Conservation (phyloP, 352 stramenopile species). For the Phytophthora hibernalis region DNA sequence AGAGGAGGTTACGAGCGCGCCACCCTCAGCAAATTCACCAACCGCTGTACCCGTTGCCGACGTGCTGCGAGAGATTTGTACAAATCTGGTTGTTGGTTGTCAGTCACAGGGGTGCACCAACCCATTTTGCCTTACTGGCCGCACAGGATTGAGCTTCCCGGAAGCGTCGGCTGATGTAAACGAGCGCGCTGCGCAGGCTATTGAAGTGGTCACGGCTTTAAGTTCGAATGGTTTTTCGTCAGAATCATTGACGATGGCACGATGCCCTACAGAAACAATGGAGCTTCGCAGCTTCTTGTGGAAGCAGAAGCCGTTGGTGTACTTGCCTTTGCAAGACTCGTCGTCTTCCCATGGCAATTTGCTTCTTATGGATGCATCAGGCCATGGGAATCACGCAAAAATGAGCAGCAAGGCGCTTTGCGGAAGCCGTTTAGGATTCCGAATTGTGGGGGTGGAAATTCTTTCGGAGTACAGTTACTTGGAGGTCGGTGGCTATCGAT, state of each 20-base stretch:
- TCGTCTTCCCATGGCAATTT: conserved; percentile 7
- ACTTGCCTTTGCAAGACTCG: conserved; percentile 69
- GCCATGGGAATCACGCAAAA: conserved; percentile 49
- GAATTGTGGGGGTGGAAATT: neutral
- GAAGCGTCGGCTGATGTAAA: conserved; percentile 36
- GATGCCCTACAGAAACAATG: conserved; percentile 36
- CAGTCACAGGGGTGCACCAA: conserved; percentile 42
- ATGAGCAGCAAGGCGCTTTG: conserved; percentile 38
- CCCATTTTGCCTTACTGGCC: conserved; percentile 53
- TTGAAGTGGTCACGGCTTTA: conserved; percentile 55
- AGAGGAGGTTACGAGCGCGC: neutral
- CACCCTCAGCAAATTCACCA: neutral
- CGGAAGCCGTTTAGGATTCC: conserved; percentile 71
- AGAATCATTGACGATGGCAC: conserved; percentile 45
- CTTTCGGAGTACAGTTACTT: conserved; percentile 54
- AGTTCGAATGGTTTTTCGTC: conserved; percentile 43
- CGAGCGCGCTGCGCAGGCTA: conserved; percentile 52
- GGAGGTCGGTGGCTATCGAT: conserved; percentile 33
- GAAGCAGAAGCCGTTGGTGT: conserved; percentile 46
- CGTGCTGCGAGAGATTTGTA: conserved; percentile 54
- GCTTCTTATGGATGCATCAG: conserved; percentile 62
- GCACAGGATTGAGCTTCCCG: neutral
- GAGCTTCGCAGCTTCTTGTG: conserved; percentile 58
- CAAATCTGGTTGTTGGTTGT: conserved; percentile 58
- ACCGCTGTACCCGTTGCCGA: conserved; percentile 26